Evolutionary conservation across 495 filamentous ascomycete genomes (phyloP).

Genomic region (Podospora tetraspora): DNA sequence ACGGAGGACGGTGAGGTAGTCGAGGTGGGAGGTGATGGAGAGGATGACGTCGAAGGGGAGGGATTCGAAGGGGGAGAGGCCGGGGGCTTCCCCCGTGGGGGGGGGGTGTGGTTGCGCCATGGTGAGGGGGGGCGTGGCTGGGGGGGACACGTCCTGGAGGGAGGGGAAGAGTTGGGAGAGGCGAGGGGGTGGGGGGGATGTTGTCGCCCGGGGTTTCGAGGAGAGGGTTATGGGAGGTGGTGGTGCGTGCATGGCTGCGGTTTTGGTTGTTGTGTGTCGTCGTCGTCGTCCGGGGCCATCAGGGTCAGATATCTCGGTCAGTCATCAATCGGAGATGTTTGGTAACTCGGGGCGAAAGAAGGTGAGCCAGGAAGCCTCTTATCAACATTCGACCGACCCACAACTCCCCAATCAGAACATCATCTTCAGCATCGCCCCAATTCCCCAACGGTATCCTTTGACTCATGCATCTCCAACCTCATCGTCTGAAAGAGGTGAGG

Average conservation of each 20-base stretch:
- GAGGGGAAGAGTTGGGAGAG: not conserved
- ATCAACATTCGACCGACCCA: not conserved
- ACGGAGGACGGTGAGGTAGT: constrained; percentile 11
- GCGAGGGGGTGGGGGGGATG: too few species aligned
- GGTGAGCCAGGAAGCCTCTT: not conserved
- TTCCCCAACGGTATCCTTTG: not conserved
- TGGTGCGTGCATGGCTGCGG: too few species aligned
- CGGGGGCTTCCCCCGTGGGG: not conserved
- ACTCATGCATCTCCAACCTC: not conserved
- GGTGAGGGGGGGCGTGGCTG: not conserved
- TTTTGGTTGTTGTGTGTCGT: too few species aligned
- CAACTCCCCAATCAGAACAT: not conserved
- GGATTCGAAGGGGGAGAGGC: constrained; percentile 10
- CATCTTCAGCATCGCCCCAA: not conserved
- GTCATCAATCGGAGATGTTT: too few species aligned
- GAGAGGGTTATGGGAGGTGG: not conserved
- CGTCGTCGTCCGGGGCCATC: too few species aligned
- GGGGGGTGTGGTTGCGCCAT: not conserved
- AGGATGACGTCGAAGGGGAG: constrained; percentile 18
- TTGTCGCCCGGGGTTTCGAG: not conserved
- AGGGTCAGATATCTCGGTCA: too few species aligned
- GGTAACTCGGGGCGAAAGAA: not conserved
- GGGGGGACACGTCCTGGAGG: not conserved
- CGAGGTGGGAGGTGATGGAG: constrained; percentile 5
- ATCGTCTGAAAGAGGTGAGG: not conserved